These are phyloP conservation scores for Apiospora saccharicola DNA, from an alignment of 2,329 filamentous ascomycete genomes.

Conservation along the genomic window DNA sequence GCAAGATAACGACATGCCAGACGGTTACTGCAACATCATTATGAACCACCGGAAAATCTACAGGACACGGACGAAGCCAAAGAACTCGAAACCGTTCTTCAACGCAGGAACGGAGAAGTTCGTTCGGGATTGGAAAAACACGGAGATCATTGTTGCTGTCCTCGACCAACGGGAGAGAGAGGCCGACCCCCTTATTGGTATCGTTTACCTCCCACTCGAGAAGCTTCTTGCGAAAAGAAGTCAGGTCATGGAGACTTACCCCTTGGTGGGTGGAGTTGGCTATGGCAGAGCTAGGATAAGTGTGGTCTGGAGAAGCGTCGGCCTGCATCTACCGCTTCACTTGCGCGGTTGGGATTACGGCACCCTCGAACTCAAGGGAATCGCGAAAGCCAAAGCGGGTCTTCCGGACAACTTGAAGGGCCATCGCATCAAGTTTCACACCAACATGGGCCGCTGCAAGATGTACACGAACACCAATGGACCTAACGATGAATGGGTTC, in stretches of 20 bases:
- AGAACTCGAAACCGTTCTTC: constrained; percentile 80
- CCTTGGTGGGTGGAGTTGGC: constrained; percentile 75
- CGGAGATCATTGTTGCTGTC: constrained; percentile 73
- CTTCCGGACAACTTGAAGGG: constrained; percentile 56
- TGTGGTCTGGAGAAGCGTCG: constrained; percentile 75
- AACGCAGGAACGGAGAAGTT: constrained; percentile 79
- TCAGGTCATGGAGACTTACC: constrained; percentile 71
- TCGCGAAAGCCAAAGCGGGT: constrained; percentile 53
- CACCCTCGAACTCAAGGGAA: constrained; percentile 69
- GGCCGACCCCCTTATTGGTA: constrained; percentile 73
- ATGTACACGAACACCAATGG: constrained; percentile 54
- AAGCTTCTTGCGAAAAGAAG: constrained; percentile 68
- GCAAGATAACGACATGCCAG: constrained; percentile 69
- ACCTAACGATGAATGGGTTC: constrained; percentile 56
- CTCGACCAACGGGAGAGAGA: constrained; percentile 74
- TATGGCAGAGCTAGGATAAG: constrained; percentile 74
- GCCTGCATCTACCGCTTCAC: constrained; percentile 65
- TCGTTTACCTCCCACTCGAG: constrained; percentile 71
- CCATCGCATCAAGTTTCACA: constrained; percentile 66
- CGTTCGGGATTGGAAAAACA: constrained; percentile 69
- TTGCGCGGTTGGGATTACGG: constrained; percentile 76
- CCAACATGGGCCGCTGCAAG: constrained; percentile 64
- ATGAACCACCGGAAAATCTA: constrained; percentile 76
- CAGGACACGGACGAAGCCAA: constrained; percentile 77
- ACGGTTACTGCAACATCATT: constrained; percentile 76